These are phyloP conservation scores for Trichoderma gracile DNA, from an alignment of 2,329 filamentous ascomycete genomes.

Conservation along the genomic window DNA sequence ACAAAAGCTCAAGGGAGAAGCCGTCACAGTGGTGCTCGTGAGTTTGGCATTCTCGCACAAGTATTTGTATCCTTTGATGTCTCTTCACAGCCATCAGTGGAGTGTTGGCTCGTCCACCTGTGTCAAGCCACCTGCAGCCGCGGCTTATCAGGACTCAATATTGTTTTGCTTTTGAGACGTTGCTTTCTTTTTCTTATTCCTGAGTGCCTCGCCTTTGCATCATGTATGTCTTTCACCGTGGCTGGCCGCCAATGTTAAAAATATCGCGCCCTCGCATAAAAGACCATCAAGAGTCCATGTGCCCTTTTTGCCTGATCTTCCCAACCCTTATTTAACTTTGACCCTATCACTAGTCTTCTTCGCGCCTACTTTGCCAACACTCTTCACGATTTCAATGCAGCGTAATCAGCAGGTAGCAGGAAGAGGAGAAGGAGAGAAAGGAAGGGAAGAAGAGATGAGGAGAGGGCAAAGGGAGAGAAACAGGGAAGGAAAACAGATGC, in stretches of 20 bases:
- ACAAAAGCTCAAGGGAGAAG: not conserved
- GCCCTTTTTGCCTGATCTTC: not conserved
- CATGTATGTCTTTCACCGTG: conserved; percentile 9
- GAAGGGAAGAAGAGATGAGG: not conserved
- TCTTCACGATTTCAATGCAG: not conserved
- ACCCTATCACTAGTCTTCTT: not conserved
- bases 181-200: not conserved
- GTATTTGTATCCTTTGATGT: not conserved
- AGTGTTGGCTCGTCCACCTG: not conserved
- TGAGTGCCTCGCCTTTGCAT: not conserved
- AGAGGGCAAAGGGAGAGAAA: not conserved
- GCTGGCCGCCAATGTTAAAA: not conserved
- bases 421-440: not conserved
- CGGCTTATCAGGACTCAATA: conserved; percentile 11
- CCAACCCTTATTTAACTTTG: not conserved
- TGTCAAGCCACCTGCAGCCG: conserved; percentile 16
- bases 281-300: not conserved
- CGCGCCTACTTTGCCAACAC: not conserved
- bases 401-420: not conserved
- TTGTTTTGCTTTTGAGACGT: conserved; percentile 19
- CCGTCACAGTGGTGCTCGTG: not conserved
- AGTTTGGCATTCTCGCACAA: not conserved
- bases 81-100: not conserved
- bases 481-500: not conserved
- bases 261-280: conserved; percentile 8